phyloP scores from a whole-genome alignment of 352 stramenopile species.

The Phytophthora tubulina region DNA sequence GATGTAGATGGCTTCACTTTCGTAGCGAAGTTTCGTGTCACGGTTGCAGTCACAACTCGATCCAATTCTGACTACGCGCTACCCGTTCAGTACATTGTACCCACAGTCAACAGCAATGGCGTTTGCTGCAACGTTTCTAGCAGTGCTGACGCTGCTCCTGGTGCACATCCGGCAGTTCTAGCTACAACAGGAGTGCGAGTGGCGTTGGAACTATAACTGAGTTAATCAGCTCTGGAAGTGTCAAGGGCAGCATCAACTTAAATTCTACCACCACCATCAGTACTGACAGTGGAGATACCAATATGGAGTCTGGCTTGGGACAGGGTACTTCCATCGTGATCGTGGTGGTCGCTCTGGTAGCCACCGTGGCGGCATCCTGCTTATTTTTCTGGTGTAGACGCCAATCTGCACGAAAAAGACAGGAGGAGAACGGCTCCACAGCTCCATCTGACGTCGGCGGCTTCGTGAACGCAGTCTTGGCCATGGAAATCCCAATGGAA shows the following conservation, averaged over 20 bases:
- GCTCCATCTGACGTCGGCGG: constrained; percentile 4
- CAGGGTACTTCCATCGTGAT: constrained; percentile 7
- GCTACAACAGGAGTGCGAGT: not conserved
- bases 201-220: not conserved
- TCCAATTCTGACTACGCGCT: not conserved
- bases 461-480: constrained; percentile 3
- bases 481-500: constrained; percentile 10
- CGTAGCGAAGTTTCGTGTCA: not conserved
- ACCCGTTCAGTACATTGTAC: not conserved
- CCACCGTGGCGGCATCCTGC: not conserved
- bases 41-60: not conserved
- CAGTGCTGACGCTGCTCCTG: not conserved
- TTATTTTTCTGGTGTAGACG: constrained; percentile 6
- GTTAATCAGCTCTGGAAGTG: not conserved
- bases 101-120: not conserved
- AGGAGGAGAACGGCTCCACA: not conserved
- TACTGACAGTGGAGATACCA: not conserved
- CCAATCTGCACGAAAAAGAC: not conserved
- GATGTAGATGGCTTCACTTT: constrained; percentile 13
- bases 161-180: not conserved
- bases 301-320: not conserved
- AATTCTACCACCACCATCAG: not conserved
- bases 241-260: not conserved
- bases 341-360: not conserved
- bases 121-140: constrained; percentile 2